phyloP scores from a whole-genome alignment of 257 asterid species.

The Solanum pinnatisectum region DNA sequence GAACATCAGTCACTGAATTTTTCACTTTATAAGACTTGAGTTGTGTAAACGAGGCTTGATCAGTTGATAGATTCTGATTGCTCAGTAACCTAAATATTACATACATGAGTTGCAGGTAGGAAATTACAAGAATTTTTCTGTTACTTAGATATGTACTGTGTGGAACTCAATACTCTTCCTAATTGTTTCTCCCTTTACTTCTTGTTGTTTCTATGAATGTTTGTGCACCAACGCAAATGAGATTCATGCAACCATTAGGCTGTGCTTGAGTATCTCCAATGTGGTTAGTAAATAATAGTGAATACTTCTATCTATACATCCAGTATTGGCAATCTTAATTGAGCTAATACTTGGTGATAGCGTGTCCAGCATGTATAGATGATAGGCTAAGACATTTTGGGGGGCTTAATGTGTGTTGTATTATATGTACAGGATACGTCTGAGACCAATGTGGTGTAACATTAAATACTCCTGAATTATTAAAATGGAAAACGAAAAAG shows the following conservation, averaged over 20 bases:
- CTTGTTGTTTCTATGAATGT: background rate
- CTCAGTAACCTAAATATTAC: background rate
- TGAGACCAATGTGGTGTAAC: background rate
- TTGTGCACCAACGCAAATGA: background rate
- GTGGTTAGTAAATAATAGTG: background rate
- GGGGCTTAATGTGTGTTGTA: background rate
- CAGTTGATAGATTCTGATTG: background rate
- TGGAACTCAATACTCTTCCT: background rate
- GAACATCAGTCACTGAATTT: background rate
- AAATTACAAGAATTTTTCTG: background rate
- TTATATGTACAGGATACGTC: background rate
- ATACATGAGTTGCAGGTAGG: background rate
- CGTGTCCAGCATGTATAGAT: background rate
- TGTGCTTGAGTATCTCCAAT: background rate
- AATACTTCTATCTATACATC: background rate
- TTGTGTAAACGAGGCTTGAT: background rate
- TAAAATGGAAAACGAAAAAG: background rate
- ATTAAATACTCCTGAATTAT: background rate
- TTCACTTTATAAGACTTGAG: background rate
- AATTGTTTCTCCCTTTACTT: background rate
- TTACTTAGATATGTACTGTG: background rate
- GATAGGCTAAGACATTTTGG: background rate
- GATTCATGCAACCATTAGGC: background rate
- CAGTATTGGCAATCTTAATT: background rate
- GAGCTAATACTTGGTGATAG: background rate